A percentile compares a stretch with the other conserved stretches of the same genome.
Evolutionary conservation across 495 filamentous ascomycete species (phyloP).

Genomic region (Lophiotrema nucula): DNA sequence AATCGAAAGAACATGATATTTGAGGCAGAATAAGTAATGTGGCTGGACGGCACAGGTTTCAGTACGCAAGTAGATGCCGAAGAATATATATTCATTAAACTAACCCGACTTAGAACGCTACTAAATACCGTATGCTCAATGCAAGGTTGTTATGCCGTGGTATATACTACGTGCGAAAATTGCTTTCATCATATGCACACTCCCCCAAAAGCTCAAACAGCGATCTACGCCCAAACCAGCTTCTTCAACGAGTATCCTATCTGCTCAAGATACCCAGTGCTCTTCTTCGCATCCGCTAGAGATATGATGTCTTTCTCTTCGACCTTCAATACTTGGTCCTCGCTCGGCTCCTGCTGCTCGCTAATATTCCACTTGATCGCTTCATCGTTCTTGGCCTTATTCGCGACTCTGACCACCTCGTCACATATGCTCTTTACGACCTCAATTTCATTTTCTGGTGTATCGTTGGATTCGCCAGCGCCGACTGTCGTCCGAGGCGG

Average conservation of each 20-base stretch:
- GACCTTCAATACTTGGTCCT: slow-evolving; percentile 48
- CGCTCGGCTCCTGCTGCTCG: slow-evolving; percentile 14
- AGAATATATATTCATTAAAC: no score
- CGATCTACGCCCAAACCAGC: slow-evolving; percentile 85
- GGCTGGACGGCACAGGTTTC: no score
- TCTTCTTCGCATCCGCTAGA: slow-evolving; percentile 78
- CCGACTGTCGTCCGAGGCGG: slow-evolving; percentile 52
- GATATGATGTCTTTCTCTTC: slow-evolving; percentile 77
- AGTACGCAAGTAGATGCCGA: no score
- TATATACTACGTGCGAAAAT: no score
- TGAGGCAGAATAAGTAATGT: no score
- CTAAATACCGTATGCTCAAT: no score
- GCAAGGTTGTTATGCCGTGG: no score
- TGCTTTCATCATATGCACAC: no score
- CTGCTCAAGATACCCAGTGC: slow-evolving; percentile 82
- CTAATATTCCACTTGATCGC: slow-evolving; percentile 1
- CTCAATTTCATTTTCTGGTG: slow-evolving; percentile 61
- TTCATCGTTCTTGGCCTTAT: slow-evolving; percentile 20
- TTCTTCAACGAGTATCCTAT: slow-evolving; percentile 84
- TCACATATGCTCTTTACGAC: slow-evolving; percentile 68
- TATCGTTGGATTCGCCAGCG: slow-evolving; percentile 36
- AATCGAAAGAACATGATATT: no score
- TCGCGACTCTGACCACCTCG: slow-evolving; percentile 51
- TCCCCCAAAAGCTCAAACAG: no score
- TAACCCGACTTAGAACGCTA: no score